Evolutionary conservation across 805 yeast species (phyloP), one percentile per base, ranked within the genome.

Genomic region (Teunomyces gatunensis): DNA sequence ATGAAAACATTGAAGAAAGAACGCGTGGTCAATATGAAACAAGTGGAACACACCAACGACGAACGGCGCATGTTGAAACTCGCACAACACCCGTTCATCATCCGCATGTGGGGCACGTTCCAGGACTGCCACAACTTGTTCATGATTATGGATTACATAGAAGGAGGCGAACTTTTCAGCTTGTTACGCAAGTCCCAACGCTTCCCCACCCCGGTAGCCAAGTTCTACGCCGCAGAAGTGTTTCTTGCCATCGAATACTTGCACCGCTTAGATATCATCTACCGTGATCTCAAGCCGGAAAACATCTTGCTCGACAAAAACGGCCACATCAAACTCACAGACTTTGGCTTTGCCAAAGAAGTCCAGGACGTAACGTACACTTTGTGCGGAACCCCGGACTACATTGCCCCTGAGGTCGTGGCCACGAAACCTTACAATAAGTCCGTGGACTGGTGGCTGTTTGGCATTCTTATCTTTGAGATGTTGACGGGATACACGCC

Each of bases 91-190:
- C 85, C 85, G 5, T 80, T 80, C 52, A 68, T 80, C 53, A 80
- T 79, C 51, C 60, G 84, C 47, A 79, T 80, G 84, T 80, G 85
- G 85, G 85, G 85, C n/a, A 80, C 84, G 5, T 80, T 76, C 56
- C 84, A 80, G 59, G 85, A 80, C 56, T 68, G 79, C 33, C 73
- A 71, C 54, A 78, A 78, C 54, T 63, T 80, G 47, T 80, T 80
- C 52, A 79, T 80, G 84, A 78, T 80, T 32, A 80, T 80, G 85
- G 85, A 80, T 58, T 80, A 79, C 62, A 79, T 80, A 56, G 85
- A 80, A 61, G 85, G 85, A 20, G 85, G 85, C 21, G 85, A 80
- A 61, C 68, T 80, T 44, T 80, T 80, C 54, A 75, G 81, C 2
- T 61, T 80, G 39, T 68, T 80, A 53, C 63, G 85, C 51, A 80